Evolutionary conservation across 1,284 basidiomycete species (phyloP).

Genomic region (Moesziomyces sp.): DNA sequence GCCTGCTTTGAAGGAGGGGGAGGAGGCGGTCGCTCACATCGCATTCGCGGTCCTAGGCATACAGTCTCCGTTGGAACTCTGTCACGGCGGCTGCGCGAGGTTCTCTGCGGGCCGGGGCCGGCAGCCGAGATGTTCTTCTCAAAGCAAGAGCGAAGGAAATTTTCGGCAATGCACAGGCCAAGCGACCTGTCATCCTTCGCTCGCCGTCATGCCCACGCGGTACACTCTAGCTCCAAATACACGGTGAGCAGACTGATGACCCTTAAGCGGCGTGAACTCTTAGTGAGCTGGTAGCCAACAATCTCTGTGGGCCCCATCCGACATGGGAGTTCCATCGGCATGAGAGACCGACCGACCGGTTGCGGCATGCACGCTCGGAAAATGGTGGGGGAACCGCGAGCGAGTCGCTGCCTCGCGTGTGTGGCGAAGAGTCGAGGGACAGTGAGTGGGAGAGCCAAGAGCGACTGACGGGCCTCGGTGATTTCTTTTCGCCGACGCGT

Average conservation of each 20-base stretch:
- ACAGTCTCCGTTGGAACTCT: conserved; percentile 16
- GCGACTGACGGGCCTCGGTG: conserved; percentile 15
- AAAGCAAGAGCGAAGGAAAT: background rate
- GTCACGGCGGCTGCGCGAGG: background rate
- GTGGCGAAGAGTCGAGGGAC: background rate
- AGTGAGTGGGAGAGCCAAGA: background rate
- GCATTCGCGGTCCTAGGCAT: background rate
- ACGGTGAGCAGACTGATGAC: too few relatives aligned
- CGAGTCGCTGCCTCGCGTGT: too few relatives aligned
- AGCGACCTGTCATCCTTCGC: background rate
- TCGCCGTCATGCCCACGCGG: background rate
- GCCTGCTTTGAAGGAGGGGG: too few relatives aligned
- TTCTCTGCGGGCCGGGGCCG: background rate
- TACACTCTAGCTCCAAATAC: too few relatives aligned
- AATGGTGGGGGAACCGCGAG: background rate
- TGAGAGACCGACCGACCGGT: too few relatives aligned
- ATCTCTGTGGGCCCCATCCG: too few relatives aligned
- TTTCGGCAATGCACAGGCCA: conserved; percentile 22
- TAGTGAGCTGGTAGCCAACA: too few relatives aligned
- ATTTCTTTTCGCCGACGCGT: conserved; percentile 26
- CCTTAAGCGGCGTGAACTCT: too few relatives aligned
- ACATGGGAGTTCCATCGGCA: too few relatives aligned
- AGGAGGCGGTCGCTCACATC: background rate
- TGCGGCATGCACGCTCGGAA: background rate
- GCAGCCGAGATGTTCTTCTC: conserved; percentile 17